A percentile compares a stretch with the other conserved stretches of the same genome.
These are phyloP conservation scores for Aspergillus aculeatinus DNA, from an alignment of 2,329 filamentous ascomycete genomes.

Conservation along the genomic window DNA sequence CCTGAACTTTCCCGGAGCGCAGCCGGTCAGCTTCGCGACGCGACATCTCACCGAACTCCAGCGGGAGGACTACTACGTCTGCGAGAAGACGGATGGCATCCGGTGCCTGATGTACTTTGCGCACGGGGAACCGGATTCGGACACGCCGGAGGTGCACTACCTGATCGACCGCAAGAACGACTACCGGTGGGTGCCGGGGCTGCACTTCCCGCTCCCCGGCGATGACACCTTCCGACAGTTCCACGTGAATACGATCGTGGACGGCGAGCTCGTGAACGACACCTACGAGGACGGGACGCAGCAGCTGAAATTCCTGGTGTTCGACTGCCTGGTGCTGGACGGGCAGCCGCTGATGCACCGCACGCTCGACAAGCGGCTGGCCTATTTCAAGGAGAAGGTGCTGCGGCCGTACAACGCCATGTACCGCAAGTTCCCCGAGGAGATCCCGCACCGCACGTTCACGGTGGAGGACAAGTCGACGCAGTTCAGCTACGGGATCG, in stretches of 20 bases:
- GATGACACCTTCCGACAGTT: conserved; percentile 62
- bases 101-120: conserved; percentile 93
- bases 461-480: conserved; percentile 84
- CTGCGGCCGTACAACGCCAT: conserved; percentile 75
- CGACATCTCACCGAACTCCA: conserved; percentile 80
- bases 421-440: conserved; percentile 70
- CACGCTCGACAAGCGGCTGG: conserved; percentile 83
- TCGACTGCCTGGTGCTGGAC: conserved; percentile 86
- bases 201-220: conserved; percentile 76
- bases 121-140: conserved; percentile 51
- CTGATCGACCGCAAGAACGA: conserved; percentile 98
- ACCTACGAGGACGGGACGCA: conserved; percentile 64
- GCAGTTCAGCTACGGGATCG: conserved; percentile 82
- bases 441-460: conserved; percentile 72
- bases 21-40: conserved; percentile 87
- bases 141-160: conserved; percentile 72
- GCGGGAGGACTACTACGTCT: conserved; percentile 88
- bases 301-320: conserved; percentile 82
- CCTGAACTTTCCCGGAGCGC: conserved; percentile 77
- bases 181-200: conserved; percentile 77
- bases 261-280: conserved; percentile 92
- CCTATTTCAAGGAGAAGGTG: conserved; percentile 77
- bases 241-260: conserved; percentile 78
- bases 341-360: conserved; percentile 72
- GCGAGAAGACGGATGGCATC: conserved; percentile 97